Percentiles rank a stretch among this genome's conserved stretches.
These are phyloP conservation scores for Leccinum broughii DNA, from an alignment of 768 basidiomycete genomes.

Conservation along the genomic window DNA sequence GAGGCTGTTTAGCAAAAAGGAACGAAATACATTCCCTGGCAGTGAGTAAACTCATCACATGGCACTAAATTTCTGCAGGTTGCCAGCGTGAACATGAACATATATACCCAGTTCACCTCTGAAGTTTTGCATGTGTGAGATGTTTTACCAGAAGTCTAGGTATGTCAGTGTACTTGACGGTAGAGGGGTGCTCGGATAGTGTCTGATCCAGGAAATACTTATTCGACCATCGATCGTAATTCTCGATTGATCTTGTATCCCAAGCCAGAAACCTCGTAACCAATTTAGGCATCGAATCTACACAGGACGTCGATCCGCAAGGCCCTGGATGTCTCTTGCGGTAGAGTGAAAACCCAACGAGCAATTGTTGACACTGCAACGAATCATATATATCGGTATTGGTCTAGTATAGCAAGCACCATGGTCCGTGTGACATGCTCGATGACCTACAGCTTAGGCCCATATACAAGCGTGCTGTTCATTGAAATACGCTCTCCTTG, in stretches of 20 bases:
- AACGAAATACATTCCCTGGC: background rate
- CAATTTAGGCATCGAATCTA: conserved; percentile 1
- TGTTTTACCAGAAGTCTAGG: conserved; percentile 39
- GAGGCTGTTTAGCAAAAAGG: background rate
- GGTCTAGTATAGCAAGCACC: background rate
- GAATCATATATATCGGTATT: background rate
- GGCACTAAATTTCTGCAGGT: background rate
- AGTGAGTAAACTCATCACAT: background rate
- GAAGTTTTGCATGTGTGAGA: conserved; percentile 36
- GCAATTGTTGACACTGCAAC: background rate
- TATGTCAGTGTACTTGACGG: conserved; percentile 48
- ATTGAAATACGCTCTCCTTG: conserved; percentile 10
- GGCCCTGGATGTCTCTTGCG: background rate
- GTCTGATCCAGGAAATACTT: conserved; percentile 9
- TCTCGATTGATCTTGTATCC: conserved; percentile 3
- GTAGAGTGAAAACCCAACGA: background rate
- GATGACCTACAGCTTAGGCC: conserved; percentile 20
- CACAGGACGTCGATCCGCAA: background rate
- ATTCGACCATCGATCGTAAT: background rate
- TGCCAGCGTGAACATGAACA: conserved; percentile 1
- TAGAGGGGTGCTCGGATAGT: conserved; percentile 38
- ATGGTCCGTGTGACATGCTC: background rate
- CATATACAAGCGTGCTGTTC: conserved; percentile 21
- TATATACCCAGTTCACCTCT: conserved; percentile 37
- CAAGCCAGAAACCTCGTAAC: conserved; percentile 5